Percentiles rank a stretch among this genome's conserved stretches.
Evolutionary conservation across 805 yeast species (phyloP).

Genomic region (Torulaspora quercuum): DNA sequence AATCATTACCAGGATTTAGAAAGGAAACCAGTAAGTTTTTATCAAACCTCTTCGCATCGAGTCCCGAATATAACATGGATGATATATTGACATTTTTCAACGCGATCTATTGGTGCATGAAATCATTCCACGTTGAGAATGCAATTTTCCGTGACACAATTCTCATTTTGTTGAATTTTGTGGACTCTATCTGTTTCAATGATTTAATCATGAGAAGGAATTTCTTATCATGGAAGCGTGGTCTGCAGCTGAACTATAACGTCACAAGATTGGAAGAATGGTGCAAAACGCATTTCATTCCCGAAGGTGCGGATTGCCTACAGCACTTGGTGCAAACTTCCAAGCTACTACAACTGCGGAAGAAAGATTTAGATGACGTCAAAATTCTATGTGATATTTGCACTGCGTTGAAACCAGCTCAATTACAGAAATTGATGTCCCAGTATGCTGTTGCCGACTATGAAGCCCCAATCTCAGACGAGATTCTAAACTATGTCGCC

Average conservation of each 20-base stretch:
- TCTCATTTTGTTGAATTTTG: conserved; percentile 74
- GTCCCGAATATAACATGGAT: conserved; percentile 84
- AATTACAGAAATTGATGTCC: conserved; percentile 85
- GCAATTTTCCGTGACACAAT: conserved; percentile 82
- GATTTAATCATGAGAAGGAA: conserved; percentile 92
- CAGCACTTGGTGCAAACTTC: conserved; percentile 90
- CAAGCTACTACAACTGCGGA: conserved; percentile 85
- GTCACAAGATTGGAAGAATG: conserved; percentile 96
- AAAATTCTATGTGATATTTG: conserved; percentile 92
- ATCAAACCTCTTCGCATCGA: conserved; percentile 72
- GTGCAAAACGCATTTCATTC: conserved; percentile 92
- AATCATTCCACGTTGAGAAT: conserved; percentile 79
- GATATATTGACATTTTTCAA: conserved; percentile 87
- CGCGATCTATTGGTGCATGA: conserved; percentile 89
- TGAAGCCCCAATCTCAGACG: conserved; percentile 85
- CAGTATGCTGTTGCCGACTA: conserved; percentile 91
- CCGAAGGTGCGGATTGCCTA: conserved; percentile 79
- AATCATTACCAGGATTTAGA: conserved; percentile 92
- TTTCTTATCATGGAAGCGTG: conserved; percentile 96
- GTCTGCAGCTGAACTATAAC: conserved; percentile 92
- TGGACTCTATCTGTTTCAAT: conserved; percentile 92
- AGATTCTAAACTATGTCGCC: conserved; percentile 76
- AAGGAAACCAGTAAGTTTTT: conserved; percentile 77
- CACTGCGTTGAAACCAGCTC: conserved; percentile 90
- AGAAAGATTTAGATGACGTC: conserved; percentile 83